Evolutionary conservation across 108 stramenopile species (phyloP).

Genomic region (Fragilaria crotonensis): DNA sequence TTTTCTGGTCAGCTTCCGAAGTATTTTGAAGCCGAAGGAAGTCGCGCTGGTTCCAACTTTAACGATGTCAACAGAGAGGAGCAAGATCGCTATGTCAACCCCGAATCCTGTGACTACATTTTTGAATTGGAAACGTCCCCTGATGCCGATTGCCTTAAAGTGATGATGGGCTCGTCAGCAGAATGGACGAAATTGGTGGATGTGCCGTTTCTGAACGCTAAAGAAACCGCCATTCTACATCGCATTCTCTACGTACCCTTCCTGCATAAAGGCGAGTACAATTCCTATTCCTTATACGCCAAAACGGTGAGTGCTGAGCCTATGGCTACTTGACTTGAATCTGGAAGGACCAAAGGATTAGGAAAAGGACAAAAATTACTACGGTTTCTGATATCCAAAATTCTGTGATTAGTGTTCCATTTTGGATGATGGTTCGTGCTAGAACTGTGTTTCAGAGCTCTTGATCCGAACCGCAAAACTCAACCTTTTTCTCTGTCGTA

Average conservation of each 20-base stretch:
- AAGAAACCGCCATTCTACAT: constrained; percentile 28
- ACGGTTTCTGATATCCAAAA: constrained; percentile 13
- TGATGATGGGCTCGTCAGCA: constrained; percentile 6
- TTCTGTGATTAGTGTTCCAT: neutral
- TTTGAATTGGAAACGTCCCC: constrained; percentile 50
- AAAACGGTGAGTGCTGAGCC: neutral
- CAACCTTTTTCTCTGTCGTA: constrained; percentile 2
- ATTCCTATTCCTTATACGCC: constrained; percentile 18
- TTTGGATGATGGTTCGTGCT: constrained; percentile 6
- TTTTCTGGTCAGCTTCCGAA: constrained; percentile 92
- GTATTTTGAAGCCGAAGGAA: constrained; percentile 59
- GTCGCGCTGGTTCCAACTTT: constrained; percentile 42
- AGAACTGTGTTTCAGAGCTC: neutral
- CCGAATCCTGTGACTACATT: constrained; percentile 62
- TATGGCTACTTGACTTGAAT: neutral
- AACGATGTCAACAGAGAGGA: constrained; percentile 82
- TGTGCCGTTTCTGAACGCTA: constrained; percentile 38
- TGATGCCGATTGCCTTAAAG: constrained; percentile 5
- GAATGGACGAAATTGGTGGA: constrained; percentile 21
- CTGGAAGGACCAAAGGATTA: neutral
- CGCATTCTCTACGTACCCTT: constrained; percentile 44
- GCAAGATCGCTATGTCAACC: constrained; percentile 39
- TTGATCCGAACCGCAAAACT: neutral
- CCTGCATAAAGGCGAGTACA: constrained; percentile 24
- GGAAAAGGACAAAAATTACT: constrained; percentile 11